These are phyloP conservation scores for Dacryopinax spathularia DNA, from an alignment of 768 basidiomycete species.

Conservation along the genomic window DNA sequence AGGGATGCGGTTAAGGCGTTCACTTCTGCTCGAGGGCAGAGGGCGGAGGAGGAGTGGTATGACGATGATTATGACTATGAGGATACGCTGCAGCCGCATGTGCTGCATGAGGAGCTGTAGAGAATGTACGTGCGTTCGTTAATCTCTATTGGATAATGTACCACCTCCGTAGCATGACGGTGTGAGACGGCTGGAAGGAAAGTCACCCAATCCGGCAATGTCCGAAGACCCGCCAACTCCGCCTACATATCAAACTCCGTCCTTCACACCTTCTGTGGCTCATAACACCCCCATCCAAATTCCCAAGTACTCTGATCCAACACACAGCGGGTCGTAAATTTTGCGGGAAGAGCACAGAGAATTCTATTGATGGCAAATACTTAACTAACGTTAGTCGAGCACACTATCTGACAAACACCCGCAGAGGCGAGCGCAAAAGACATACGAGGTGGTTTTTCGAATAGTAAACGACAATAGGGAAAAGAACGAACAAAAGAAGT, in stretches of 20 bases:
- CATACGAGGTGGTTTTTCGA: background rate
- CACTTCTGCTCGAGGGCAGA: slow-evolving; percentile 5
- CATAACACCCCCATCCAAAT: too few species aligned
- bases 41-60: background rate
- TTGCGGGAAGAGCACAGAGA: background rate
- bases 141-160: background rate
- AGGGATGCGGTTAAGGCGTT: slow-evolving; percentile 8
- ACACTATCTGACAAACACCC: background rate
- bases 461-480: background rate
- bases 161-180: too few species aligned
- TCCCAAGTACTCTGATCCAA: background rate
- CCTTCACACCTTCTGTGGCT: too few species aligned
- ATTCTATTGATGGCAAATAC: background rate
- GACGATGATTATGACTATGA: background rate
- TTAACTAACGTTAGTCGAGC: background rate
- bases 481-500: slow-evolving; percentile 2
- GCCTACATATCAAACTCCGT: too few species aligned
- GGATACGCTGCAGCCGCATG: slow-evolving; percentile 1
- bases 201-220: too few species aligned
- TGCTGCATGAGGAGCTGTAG: background rate
- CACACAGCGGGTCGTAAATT: background rate
- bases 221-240: too few species aligned
- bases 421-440: background rate
- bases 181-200: too few species aligned
- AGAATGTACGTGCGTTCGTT: background rate